Evolutionary conservation across 495 filamentous ascomycete genomes (phyloP).

Genomic region (Xylaria intraflava): DNA sequence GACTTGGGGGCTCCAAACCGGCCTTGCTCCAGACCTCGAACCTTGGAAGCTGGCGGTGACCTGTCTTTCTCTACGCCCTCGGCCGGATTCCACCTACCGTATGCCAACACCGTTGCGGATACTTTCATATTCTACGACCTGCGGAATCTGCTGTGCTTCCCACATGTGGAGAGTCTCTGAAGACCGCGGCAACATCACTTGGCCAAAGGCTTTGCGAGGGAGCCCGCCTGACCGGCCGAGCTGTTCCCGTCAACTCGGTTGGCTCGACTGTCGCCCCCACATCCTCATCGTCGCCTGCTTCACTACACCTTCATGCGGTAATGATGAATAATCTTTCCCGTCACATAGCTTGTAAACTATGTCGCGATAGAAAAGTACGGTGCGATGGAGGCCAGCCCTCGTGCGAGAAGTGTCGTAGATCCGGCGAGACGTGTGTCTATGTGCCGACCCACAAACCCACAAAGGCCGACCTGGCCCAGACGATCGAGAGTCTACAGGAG

Average conservation of each 20-base stretch:
- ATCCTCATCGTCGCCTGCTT: not conserved
- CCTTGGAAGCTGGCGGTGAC: constrained; percentile 5
- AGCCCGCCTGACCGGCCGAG: constrained; percentile 3
- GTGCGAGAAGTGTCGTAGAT: constrained; percentile 14
- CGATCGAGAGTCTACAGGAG: constrained; percentile 13
- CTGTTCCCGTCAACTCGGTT: too few species aligned
- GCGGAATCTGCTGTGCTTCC: not conserved
- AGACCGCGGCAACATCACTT: not conserved
- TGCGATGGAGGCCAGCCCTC: constrained; percentile 14
- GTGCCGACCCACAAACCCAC: constrained; percentile 14
- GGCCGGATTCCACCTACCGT: constrained; percentile 1
- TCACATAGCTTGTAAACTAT: constrained; percentile 18
- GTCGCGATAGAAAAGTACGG: constrained; percentile 14
- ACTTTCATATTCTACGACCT: too few species aligned
- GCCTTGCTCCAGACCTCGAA: constrained; percentile 1
- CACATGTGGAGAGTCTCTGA: constrained; percentile 3
- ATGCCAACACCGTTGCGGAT: too few species aligned
- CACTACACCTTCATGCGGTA: not conserved
- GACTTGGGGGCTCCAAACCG: not conserved
- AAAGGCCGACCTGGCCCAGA: constrained; percentile 15
- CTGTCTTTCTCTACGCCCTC: constrained; percentile 2
- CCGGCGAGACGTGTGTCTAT: constrained; percentile 12
- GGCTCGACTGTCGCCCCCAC: not conserved
- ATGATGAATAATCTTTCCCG: constrained; percentile 12
- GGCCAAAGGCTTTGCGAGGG: not conserved